Conservation (phyloP, 2,329 filamentous ascomycete species). For the Orbilia oligospora region DNA sequence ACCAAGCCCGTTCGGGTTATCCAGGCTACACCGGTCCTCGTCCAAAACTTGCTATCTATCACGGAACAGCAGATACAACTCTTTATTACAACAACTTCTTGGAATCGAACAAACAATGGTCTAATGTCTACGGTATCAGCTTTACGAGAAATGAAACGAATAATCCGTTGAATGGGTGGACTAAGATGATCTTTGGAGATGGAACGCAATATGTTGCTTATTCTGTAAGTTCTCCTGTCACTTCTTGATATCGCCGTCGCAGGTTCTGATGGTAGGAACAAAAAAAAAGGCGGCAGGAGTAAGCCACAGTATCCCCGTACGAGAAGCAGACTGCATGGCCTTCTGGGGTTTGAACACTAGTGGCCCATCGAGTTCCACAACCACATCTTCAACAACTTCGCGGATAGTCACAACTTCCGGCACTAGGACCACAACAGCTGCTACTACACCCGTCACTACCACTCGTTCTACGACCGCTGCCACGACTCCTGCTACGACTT, state of each 20-base stretch:
- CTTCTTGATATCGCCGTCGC: too few species aligned
- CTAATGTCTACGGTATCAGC: conserved; percentile 69
- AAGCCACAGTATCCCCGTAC: conserved; percentile 33
- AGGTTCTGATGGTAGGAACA: conserved; percentile 6
- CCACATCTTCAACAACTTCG: conserved; percentile 28
- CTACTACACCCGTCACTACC: too few species aligned
- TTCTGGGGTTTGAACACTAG: conserved; percentile 49
- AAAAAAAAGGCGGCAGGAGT: conserved; percentile 27
- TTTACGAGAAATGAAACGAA: conserved; percentile 62
- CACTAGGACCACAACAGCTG: background rate
- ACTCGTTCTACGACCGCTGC: conserved; percentile 34
- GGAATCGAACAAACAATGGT: conserved; percentile 74
- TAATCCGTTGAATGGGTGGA: conserved; percentile 61
- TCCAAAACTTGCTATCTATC: conserved; percentile 74
- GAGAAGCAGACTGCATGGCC: conserved; percentile 20
- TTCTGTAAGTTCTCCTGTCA: conserved; percentile 7
- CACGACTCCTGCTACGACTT: conserved; percentile 35
- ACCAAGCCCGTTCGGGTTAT: conserved; percentile 70
- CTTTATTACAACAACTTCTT: conserved; percentile 72
- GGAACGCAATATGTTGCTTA: conserved; percentile 60
- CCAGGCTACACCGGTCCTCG: conserved; percentile 70
- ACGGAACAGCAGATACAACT: conserved; percentile 71
- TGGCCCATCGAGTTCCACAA: conserved; percentile 36
- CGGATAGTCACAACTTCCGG: conserved; percentile 14
- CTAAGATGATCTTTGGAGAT: conserved; percentile 60